Base-by-base conservation (phyloP, 176 grass and related monocot genomes). In the Saccharum officinarum region DNA sequence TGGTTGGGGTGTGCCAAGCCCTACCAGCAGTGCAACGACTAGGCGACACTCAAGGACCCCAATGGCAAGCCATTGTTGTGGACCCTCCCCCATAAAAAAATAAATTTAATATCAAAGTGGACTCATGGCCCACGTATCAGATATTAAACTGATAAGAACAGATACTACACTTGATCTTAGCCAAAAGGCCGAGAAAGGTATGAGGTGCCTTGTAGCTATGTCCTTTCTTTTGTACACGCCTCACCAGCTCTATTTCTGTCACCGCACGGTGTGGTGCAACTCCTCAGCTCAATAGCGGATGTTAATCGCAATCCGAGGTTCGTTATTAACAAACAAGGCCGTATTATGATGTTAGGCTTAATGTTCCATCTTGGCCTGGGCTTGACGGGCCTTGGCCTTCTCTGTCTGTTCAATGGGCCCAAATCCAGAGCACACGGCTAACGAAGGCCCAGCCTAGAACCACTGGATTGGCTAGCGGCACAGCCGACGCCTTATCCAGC, bases 101-200 rank as follows among this genome's bases (percentile, higher is more conserved):
- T 85, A 75, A 85, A 86, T 87, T 89, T 87, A 89, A 91, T 91
- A 91, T 94, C 80, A 1, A 10, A 34, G 18, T 86, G 41, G 0
- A 0, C 75, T 14, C 31, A 33, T 86, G 39, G 1, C 3, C 45
- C 71, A 85, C 54, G 20, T 92, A 94, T 94, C 87, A 94, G 66
- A 94, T 89, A 91, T 91, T 94, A 94, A 94, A 94, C 71, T 89
- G 64, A 91, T 89, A 94, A 94, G 30, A 94, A 91, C 80, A 89
- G 42, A 94, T 94, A 94, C 81, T 90, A 94, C 89, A 89, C 86
- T 94, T 88, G 90, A 86, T 92, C 82, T 81, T 92, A 94, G 87
- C 73, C 87, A 83, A 92, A 92, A 92, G 87, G 50, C 81, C 81
- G 87, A 94, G 84, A 94, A 94, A 89, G 89, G 57, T 94, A 91